These are phyloP conservation scores for Sporothrix luriei DNA, from an alignment of 2,329 filamentous ascomycete genomes.

Conservation along the genomic window DNA sequence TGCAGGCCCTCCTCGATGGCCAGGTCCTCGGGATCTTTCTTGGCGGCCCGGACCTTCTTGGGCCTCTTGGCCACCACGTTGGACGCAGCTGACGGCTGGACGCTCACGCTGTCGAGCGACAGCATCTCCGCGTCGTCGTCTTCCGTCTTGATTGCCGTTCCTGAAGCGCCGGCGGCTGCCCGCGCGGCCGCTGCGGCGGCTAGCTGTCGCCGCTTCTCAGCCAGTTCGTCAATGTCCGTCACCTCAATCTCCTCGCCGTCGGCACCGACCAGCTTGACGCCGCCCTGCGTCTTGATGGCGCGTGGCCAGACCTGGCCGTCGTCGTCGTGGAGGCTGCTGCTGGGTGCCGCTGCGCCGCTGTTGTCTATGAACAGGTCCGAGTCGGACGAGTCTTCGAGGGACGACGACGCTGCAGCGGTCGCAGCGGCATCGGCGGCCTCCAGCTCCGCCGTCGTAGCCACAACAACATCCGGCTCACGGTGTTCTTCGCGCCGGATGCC, in stretches of 20 bases:
- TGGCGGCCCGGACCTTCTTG: constrained; percentile 39
- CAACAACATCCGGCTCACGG: constrained; percentile 56
- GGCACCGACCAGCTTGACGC: constrained; percentile 51
- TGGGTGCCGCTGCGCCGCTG: constrained; percentile 6
- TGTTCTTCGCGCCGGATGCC: constrained; percentile 59
- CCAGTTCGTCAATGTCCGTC: constrained; percentile 47
- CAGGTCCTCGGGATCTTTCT: constrained; percentile 47
- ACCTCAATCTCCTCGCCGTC: constrained; percentile 46
- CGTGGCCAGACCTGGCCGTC: constrained; percentile 50
- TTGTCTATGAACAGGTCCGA: constrained; percentile 39
- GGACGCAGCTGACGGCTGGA: constrained; percentile 20
- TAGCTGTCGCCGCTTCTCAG: constrained; percentile 34
- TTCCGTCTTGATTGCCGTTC: constrained; percentile 31
- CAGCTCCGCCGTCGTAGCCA: constrained; percentile 61
- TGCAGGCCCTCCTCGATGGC: constrained; percentile 48
- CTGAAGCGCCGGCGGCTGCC: not conserved
- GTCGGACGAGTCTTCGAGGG: constrained; percentile 38
- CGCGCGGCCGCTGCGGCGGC: constrained; percentile 23
- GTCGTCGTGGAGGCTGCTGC: constrained; percentile 41
- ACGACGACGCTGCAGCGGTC: not conserved
- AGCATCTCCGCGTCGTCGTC: constrained; percentile 36
- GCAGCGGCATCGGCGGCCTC: constrained; percentile 50
- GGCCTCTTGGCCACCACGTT: constrained; percentile 33
- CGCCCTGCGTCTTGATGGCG: constrained; percentile 41
- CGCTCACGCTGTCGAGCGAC: constrained; percentile 22